Evolutionary conservation across 2,329 filamentous ascomycete genomes (phyloP).

Genomic region (Sporothrix curviconia): DNA sequence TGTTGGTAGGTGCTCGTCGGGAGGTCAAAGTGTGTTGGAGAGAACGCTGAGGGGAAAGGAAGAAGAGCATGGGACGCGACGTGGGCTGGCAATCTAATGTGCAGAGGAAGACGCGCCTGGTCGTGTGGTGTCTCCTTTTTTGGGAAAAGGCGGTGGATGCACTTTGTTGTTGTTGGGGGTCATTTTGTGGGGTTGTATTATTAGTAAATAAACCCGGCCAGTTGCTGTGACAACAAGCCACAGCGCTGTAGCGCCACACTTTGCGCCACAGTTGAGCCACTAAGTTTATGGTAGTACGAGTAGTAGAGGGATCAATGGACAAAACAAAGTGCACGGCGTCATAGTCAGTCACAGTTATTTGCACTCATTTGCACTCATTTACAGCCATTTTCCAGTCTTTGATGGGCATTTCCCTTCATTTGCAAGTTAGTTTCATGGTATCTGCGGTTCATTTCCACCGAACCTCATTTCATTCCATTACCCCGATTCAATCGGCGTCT

Average conservation of each 20-base stretch:
- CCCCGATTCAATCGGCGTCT: background rate
- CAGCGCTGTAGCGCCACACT: slow-evolving; percentile 2
- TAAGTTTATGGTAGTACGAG: background rate
- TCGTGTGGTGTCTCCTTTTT: background rate
- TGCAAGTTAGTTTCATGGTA: slow-evolving; percentile 13
- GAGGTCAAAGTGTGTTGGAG: background rate
- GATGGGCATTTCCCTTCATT: slow-evolving; percentile 2
- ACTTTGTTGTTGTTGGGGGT: slow-evolving; percentile 7
- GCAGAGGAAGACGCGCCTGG: background rate
- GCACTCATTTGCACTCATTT: background rate
- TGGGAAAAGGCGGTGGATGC: background rate
- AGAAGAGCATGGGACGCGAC: background rate
- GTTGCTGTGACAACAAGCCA: slow-evolving; percentile 19
- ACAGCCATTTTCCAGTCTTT: background rate
- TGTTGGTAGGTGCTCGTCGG: background rate
- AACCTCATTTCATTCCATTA: slow-evolving; percentile 11
- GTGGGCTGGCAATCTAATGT: background rate
- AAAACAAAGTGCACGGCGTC: background rate
- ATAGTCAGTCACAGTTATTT: background rate
- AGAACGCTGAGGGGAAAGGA: background rate
- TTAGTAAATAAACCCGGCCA: slow-evolving; percentile 16
- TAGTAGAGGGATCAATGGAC: too few relatives aligned
- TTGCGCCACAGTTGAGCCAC: background rate
- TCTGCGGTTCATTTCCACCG: slow-evolving; percentile 10
- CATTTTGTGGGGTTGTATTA: slow-evolving; percentile 15